These are phyloP conservation scores for Phytophthora pseudosyringae DNA, from an alignment of 352 stramenopile genomes.

Conservation along the genomic window DNA sequence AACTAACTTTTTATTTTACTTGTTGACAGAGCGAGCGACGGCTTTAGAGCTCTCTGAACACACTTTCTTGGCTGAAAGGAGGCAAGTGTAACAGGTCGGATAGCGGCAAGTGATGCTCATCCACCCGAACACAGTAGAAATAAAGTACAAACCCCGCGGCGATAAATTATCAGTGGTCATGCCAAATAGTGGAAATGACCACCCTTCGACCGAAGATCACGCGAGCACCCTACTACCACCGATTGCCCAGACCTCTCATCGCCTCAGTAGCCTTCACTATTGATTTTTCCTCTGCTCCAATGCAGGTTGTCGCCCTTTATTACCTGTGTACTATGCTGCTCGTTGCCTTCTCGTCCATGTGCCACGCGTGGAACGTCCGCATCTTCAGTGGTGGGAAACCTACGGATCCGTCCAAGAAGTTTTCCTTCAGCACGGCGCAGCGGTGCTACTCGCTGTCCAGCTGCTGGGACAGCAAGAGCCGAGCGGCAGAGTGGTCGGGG, in stretches of 20 bases:
- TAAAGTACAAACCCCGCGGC: neutral
- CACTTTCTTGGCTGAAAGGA: constrained; percentile 51
- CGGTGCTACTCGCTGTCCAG: constrained; percentile 15
- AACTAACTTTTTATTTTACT: constrained; percentile 6
- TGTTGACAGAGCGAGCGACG: constrained; percentile 63
- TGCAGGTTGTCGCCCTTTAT: neutral
- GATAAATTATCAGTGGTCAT: too few relatives aligned
- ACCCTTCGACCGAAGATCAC: constrained; percentile 1
- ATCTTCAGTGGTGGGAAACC: constrained; percentile 22
- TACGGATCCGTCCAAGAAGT: constrained; percentile 16
- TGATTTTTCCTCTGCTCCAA: neutral
- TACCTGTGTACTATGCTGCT: neutral
- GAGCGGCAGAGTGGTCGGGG: constrained; percentile 13
- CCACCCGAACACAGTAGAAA: constrained; percentile 2
- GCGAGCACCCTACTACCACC: neutral
- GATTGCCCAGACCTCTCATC: neutral
- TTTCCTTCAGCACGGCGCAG: constrained; percentile 15
- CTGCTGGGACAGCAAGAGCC: constrained; percentile 22
- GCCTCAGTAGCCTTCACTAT: neutral
- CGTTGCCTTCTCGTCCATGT: neutral
- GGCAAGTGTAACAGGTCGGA: constrained; percentile 33
- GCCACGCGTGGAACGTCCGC: constrained; percentile 9
- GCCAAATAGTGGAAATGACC: neutral
- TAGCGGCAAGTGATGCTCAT: neutral
- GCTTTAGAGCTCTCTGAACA: constrained; percentile 64